Conservation (phyloP, 305 asterid species). For the Solanum chacoense region DNA sequence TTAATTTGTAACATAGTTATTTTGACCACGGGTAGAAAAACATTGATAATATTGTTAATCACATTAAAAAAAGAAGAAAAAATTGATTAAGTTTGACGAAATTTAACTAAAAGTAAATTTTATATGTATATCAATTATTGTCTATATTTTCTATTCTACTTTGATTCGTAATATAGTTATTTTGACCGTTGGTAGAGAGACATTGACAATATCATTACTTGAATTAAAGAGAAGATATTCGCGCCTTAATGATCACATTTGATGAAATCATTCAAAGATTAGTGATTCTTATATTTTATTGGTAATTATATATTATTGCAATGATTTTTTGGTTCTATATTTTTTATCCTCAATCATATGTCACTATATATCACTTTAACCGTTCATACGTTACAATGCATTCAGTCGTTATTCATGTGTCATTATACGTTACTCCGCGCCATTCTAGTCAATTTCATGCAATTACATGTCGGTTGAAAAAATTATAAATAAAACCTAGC, state of each 20-base stretch:
- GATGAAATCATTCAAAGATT: background rate
- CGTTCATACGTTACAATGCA: background rate
- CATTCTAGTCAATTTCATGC: background rate
- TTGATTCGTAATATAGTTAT: background rate
- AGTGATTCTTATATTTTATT: background rate
- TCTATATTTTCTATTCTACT: background rate
- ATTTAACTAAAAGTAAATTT: background rate
- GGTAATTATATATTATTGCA: background rate
- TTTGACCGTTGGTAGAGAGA: background rate
- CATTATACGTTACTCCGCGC: background rate
- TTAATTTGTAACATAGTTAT: background rate
- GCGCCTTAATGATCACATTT: background rate
- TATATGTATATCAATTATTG: background rate
- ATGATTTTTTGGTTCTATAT: background rate
- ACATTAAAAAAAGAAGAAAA: background rate
- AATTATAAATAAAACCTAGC: background rate
- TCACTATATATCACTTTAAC: background rate
- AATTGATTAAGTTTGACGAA: background rate
- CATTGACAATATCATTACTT: background rate
- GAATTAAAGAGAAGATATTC: background rate
- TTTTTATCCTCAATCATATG: background rate
- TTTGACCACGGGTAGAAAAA: background rate
- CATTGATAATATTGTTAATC: background rate
- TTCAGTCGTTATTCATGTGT: background rate
- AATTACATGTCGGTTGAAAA: background rate